Base-by-base conservation (phyloP, 1,284 basidiomycete genomes). In the Spongispora temasekensis region DNA sequence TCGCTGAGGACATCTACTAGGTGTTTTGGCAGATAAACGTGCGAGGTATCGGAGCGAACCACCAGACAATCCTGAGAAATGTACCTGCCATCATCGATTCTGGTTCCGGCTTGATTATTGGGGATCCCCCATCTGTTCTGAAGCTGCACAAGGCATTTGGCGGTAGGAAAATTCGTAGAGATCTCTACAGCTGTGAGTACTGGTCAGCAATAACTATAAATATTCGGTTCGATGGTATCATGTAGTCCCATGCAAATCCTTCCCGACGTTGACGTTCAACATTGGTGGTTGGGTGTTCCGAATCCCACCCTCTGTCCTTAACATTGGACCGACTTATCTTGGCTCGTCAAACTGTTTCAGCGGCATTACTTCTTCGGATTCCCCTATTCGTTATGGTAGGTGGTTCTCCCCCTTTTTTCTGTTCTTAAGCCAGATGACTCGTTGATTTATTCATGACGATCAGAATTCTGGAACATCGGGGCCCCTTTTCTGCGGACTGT, bases 51-150 rank as follows among this genome's bases (percentile, higher is more conserved):
- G 61, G 70, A 34, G 67, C 72, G 19, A 71, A 72, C 4, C 61
- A 52, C 4, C 1, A 56, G 34, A 35, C 57, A 65, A 65, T 61
- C 53, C 61, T 71, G 42, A 15, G 21, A 63, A 61, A 62, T 17
- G 31, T 76, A 32, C 60, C 65, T 21, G 73, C 76, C n/a, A 72
- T 81, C 67, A 77, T 83, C 52, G 77, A 80, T 68, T 79, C 79
- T 8, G 80, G 81, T 52, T 81, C 81, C n/a, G 82, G 83, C 48
- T 68, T 85, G 61, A 77, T 87, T 68, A 67, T 81, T 17, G 79
- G 28, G 12, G 0, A 1, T 7, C 10, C 48, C 5, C 56, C 21
- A 3, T 4, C 54, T 1, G 65, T 67, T 13, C 8, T 28, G 2
- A 1, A 12, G 5, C 28, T 68, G 34, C 50, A 59, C 40, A 23